Conservation (phyloP, 1,284 basidiomycete genomes). For the Taiwanofungus camphoratus region DNA sequence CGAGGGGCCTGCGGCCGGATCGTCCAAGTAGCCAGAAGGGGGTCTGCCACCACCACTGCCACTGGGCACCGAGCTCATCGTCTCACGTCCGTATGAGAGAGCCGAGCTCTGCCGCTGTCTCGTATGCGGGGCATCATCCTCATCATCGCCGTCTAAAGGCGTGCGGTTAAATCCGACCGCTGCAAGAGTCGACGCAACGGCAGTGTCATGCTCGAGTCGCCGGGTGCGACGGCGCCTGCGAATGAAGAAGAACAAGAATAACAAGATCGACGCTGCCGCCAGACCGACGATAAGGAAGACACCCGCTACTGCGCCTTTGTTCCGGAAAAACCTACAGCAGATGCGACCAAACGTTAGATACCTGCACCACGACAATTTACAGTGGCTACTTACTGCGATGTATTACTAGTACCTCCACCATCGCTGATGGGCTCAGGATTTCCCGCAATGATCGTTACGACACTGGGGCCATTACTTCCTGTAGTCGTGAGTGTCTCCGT, state of each 20-base stretch:
- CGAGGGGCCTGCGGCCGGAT: constrained; percentile 10
- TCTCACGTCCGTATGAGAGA: constrained; percentile 14
- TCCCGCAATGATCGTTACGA: constrained; percentile 52
- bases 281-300: constrained; percentile 75
- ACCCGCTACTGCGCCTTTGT: constrained; percentile 71
- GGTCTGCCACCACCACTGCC: constrained; percentile 24
- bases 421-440: constrained; percentile 62
- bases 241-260: constrained; percentile 67
- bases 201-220: constrained; percentile 59
- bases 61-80: constrained; percentile 16
- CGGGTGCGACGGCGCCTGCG: constrained; percentile 55
- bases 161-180: constrained; percentile 59
- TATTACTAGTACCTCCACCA: constrained; percentile 29
- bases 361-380: too few species aligned
- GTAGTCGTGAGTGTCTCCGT: constrained; percentile 54
- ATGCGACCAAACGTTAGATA: constrained; percentile 3
- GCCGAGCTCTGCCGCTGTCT: constrained; percentile 21
- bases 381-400: constrained; percentile 38
- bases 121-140: constrained; percentile 24
- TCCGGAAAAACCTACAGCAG: constrained; percentile 56
- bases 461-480: constrained; percentile 45
- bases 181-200: constrained; percentile 61
- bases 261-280: constrained; percentile 58
- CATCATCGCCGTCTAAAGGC: constrained; percentile 64
- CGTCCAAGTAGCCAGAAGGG: constrained; percentile 24